These are phyloP conservation scores for Aegilops bicornis DNA, from an alignment of 176 grass and related monocot genomes.

Conservation along the genomic window DNA sequence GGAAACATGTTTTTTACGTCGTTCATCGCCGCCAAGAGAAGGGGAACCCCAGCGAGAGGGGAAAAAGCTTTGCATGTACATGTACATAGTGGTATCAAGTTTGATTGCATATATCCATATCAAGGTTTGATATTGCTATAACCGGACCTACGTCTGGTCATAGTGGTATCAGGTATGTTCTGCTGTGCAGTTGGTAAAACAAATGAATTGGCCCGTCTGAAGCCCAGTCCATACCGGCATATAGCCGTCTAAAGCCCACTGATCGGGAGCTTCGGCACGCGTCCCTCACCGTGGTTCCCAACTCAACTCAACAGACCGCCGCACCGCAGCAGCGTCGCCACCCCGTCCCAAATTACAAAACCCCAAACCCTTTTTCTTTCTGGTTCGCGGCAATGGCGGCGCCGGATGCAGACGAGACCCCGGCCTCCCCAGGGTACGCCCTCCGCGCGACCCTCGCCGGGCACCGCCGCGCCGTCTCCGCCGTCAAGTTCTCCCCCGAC, in stretches of 20 bases:
- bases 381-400: slow-evolving; percentile 36
- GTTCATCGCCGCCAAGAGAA: too few relatives aligned
- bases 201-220: neutral
- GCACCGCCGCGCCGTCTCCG: slow-evolving; percentile 66
- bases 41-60: too few relatives aligned
- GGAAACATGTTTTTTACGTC: too few relatives aligned
- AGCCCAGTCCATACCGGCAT: neutral
- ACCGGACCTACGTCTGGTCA: too few relatives aligned
- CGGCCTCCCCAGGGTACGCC: slow-evolving; percentile 44
- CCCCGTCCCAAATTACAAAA: slow-evolving; percentile 5
- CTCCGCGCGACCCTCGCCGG: slow-evolving; percentile 61
- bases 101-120: too few relatives aligned
- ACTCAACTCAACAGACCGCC: too few relatives aligned
- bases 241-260: neutral
- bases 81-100: too few relatives aligned
- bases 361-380: slow-evolving; percentile 19
- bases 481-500: slow-evolving; percentile 87
- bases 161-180: neutral
- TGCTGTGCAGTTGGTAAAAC: neutral
- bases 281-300: neutral
- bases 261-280: neutral
- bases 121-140: too few relatives aligned
- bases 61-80: too few relatives aligned
- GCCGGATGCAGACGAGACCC: slow-evolving; percentile 23
- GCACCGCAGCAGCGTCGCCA: neutral